These are phyloP conservation scores for Massarina eburnea DNA, from an alignment of 2,329 filamentous ascomycete species.

Conservation along the genomic window DNA sequence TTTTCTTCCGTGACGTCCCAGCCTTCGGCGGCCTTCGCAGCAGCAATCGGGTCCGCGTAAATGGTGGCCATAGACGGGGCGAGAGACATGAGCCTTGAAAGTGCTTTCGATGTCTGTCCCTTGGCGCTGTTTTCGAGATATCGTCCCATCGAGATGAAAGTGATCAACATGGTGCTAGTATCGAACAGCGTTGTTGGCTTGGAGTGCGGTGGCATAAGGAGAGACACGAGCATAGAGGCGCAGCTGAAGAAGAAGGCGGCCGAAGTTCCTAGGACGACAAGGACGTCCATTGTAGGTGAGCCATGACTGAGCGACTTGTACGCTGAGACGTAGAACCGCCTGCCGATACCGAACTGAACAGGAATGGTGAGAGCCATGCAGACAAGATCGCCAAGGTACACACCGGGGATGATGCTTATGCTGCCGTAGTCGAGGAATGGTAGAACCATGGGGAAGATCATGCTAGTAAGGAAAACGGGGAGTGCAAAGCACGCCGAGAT, in stretches of 20 bases:
- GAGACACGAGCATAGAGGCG: conserved; percentile 80
- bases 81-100: conserved; percentile 92
- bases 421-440: conserved; percentile 76
- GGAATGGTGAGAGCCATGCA: conserved; percentile 85
- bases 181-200: conserved; percentile 91
- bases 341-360: conserved; percentile 94
- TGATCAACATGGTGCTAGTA: conserved; percentile 97
- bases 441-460: conserved; percentile 88
- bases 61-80: conserved; percentile 97
- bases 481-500: conserved; percentile 79
- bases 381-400: conserved; percentile 85
- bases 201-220: conserved; percentile 72
- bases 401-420: conserved; percentile 66
- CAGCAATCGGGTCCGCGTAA: conserved; percentile 90
- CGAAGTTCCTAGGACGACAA: conserved; percentile 91
- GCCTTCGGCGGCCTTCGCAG: conserved; percentile 81
- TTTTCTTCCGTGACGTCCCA: conserved; percentile 62
- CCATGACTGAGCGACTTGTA: conserved; percentile 89
- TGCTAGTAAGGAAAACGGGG: conserved; percentile 88
- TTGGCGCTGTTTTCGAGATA: conserved; percentile 94
- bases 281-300: conserved; percentile 95
- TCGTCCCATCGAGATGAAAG: conserved; percentile 87
- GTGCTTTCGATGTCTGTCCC: conserved; percentile 90
- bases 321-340: conserved; percentile 90
- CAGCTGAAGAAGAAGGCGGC: conserved; percentile 96